Conservation (phyloP, 176 grass and related monocot genomes). For the Triticum timopheevii region DNA sequence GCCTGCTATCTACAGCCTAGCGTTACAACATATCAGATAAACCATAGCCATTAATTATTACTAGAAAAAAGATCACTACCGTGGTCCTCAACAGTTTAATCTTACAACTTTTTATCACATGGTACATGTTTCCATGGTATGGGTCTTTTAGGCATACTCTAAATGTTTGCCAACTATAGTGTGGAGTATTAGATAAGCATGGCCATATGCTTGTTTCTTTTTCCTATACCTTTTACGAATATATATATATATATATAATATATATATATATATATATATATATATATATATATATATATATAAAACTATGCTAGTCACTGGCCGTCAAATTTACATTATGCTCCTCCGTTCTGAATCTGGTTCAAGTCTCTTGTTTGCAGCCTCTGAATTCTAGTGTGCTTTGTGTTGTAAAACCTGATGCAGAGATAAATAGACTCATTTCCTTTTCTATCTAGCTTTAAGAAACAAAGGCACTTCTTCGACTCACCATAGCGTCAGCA, state of each 20-base stretch:
- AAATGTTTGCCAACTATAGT: background rate
- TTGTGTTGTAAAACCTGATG: background rate
- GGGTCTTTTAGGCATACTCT: background rate
- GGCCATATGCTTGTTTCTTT: background rate
- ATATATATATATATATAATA: background rate
- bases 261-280: too few species aligned
- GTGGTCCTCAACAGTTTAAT: background rate
- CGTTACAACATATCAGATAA: background rate
- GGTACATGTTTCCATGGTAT: background rate
- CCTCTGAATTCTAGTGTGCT: background rate
- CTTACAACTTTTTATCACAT: background rate
- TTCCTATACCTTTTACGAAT: background rate
- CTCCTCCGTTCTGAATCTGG: background rate
- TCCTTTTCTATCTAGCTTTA: background rate
- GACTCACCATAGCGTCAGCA: background rate
- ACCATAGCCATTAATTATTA: background rate
- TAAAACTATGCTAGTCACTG: background rate
- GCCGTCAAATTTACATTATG: background rate
- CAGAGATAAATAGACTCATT: background rate
- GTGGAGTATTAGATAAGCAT: background rate
- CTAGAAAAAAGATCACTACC: background rate
- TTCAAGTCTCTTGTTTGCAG: background rate
- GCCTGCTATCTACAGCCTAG: background rate
- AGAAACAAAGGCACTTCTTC: background rate
- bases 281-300: background rate